Conservation (phyloP, 805 yeast genomes). For the Saccharomycopsis sp. region DNA sequence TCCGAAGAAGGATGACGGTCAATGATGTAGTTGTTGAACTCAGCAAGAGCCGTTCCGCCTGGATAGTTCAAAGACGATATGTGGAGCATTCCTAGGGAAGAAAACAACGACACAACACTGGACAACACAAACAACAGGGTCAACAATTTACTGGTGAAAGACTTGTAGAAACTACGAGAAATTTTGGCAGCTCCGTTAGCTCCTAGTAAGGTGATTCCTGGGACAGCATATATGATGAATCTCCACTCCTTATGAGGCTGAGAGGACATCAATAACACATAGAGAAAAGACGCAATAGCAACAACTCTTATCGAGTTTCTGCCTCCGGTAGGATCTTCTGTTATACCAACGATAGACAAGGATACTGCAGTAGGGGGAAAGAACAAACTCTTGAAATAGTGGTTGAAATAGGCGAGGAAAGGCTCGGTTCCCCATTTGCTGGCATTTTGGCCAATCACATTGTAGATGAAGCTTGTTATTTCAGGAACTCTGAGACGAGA, state of each 20-base stretch:
- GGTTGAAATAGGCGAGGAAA: constrained; percentile 54
- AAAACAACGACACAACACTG: constrained; percentile 30
- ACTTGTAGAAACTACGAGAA: constrained; percentile 27
- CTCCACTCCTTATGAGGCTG: constrained; percentile 96
- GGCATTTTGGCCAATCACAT: constrained; percentile 70
- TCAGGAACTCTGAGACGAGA: constrained; percentile 57
- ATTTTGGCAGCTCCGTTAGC: constrained; percentile 49
- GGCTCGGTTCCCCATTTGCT: constrained; percentile 85
- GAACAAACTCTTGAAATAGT: constrained; percentile 30
- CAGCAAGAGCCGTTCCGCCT: constrained; percentile 69
- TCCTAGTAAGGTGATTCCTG: constrained; percentile 57
- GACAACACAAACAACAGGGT: constrained; percentile 27
- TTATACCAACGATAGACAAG: constrained; percentile 62
- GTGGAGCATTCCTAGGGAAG: constrained; percentile 47
- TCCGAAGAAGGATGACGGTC: constrained; percentile 20
- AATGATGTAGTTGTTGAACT: constrained; percentile 41
- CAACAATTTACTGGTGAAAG: constrained; percentile 24
- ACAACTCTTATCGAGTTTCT: constrained; percentile 36
- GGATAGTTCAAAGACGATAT: constrained; percentile 78
- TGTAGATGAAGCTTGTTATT: constrained; percentile 61
- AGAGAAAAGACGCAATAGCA: constrained; percentile 45
- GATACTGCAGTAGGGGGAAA: constrained; percentile 65
- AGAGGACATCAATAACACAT: constrained; percentile 57
- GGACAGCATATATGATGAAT: constrained; percentile 70
- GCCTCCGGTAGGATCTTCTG: constrained; percentile 58